Percentiles rank a stretch among this genome's conserved stretches.
phyloP scores from a whole-genome alignment of 2,329 filamentous ascomycete species.

The Lachnellula suecica region DNA sequence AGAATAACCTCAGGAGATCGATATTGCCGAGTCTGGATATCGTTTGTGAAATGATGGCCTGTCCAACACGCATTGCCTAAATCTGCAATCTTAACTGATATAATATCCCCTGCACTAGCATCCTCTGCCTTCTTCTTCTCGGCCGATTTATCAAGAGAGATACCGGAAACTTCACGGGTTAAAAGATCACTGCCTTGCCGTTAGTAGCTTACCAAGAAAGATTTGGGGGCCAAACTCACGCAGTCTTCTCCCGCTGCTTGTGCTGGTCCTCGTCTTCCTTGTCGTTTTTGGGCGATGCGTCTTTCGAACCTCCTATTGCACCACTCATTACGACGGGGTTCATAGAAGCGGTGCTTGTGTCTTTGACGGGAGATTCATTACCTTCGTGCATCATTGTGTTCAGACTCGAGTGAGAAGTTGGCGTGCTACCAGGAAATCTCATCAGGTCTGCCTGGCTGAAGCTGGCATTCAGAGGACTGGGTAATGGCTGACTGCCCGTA shows the following conservation, averaged over 20 bases:
- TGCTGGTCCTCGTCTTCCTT: constrained; percentile 61
- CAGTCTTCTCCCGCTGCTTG: constrained; percentile 86
- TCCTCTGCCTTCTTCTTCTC: constrained; percentile 66
- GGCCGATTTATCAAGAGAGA: constrained; percentile 78
- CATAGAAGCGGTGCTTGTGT: constrained; percentile 33
- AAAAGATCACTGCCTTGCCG: constrained; percentile 69
- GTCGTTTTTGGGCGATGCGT: constrained; percentile 49
- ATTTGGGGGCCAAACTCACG: too few relatives aligned
- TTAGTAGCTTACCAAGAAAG: too few relatives aligned
- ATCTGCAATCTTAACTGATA: constrained; percentile 98
- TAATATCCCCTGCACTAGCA: constrained; percentile 50
- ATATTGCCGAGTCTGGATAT: constrained; percentile 98
- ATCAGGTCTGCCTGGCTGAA: constrained; percentile 78
- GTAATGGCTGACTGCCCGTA: constrained; percentile 93
- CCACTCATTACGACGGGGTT: constrained; percentile 53
- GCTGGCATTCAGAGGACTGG: constrained; percentile 88
- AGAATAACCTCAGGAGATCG: constrained; percentile 95
- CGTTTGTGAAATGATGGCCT: constrained; percentile 97
- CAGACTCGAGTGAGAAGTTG: constrained; percentile 71
- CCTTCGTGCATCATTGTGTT: constrained; percentile 83
- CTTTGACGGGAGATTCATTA: constrained; percentile 48
- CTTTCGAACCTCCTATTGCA: constrained; percentile 44
- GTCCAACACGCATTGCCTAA: constrained; percentile 98
- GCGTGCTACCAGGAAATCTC: constrained; percentile 54
- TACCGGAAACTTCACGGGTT: constrained; percentile 90